These are phyloP conservation scores for Pseudopyricularia cyperi DNA, from an alignment of 2,329 filamentous ascomycete genomes.

Conservation along the genomic window DNA sequence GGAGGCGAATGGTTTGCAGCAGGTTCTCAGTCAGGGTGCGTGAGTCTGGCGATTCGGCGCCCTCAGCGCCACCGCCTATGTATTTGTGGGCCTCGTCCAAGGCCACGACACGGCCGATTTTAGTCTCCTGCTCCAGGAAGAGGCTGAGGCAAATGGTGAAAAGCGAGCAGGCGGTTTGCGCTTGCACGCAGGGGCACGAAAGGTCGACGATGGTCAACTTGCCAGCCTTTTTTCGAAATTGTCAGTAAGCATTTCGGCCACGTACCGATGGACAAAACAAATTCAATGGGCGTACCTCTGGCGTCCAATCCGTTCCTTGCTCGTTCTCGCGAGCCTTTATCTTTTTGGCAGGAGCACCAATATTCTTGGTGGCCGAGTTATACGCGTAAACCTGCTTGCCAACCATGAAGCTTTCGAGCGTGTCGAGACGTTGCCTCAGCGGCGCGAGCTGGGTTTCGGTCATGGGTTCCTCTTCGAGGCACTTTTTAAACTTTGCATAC, in stretches of 20 bases:
- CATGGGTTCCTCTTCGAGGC: conserved; percentile 24
- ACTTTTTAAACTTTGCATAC: conserved; percentile 32
- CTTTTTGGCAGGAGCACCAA: conserved; percentile 3
- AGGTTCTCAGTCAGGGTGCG: conserved; percentile 47
- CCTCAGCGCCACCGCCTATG: conserved; percentile 24
- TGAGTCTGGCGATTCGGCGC: conserved; percentile 36
- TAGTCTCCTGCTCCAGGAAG: conserved; percentile 42
- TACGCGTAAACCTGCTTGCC: conserved; percentile 8
- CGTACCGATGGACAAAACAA: neutral
- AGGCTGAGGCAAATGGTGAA: conserved; percentile 60
- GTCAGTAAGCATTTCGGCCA: neutral
- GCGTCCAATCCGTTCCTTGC: conserved; percentile 16
- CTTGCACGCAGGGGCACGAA: conserved; percentile 56
- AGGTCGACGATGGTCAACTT: conserved; percentile 41
- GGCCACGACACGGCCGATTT: conserved; percentile 47
- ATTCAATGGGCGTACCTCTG: conserved; percentile 9
- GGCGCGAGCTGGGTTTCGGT: conserved; percentile 35
- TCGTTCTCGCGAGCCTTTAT: neutral
- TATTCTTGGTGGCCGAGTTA: conserved; percentile 7
- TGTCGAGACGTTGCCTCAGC: conserved; percentile 45
- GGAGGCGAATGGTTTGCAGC: conserved; percentile 50
- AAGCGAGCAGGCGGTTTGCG: conserved; percentile 53
- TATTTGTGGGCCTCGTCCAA: conserved; percentile 74
- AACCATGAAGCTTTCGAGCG: conserved; percentile 51
- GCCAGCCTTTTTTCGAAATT: conserved; percentile 10